Evolutionary conservation across 108 stramenopile species (phyloP).

Genomic region (Chaetoceros tenuissimus): DNA sequence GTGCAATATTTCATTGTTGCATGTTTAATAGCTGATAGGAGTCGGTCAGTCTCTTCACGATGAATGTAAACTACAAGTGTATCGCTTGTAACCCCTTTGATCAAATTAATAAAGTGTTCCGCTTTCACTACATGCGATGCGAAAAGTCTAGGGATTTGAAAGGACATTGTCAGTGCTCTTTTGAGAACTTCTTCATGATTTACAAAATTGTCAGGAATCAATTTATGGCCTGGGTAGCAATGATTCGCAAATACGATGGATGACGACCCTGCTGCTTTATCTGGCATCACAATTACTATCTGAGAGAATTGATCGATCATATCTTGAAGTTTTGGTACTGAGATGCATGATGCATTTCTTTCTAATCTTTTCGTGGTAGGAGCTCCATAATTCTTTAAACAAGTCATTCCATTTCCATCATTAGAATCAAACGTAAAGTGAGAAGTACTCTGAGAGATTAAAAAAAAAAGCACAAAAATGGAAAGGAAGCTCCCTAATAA

Average conservation of each 20-base stretch:
- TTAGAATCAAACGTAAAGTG: too few relatives aligned
- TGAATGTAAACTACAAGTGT: conserved; percentile 18
- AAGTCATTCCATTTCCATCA: too few relatives aligned
- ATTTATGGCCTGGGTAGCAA: not conserved
- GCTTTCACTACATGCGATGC: not conserved
- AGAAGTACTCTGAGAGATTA: too few relatives aligned
- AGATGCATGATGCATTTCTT: too few relatives aligned
- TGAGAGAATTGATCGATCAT: too few relatives aligned
- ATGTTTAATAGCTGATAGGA: conserved; percentile 16
- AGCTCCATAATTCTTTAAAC: too few relatives aligned
- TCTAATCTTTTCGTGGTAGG: too few relatives aligned
- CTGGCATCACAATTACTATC: not conserved
- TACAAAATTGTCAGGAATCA: not conserved
- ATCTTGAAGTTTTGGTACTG: too few relatives aligned
- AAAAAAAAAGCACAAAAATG: too few relatives aligned
- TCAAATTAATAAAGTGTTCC: not conserved
- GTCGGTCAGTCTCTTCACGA: conserved; percentile 25
- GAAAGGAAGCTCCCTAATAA: too few relatives aligned
- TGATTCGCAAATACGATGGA: not conserved
- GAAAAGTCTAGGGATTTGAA: not conserved
- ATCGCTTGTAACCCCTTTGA: not conserved
- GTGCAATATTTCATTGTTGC: conserved; percentile 10
- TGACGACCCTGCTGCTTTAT: not conserved
- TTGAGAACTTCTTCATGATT: not conserved
- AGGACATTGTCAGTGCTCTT: not conserved